Evolutionary conservation across 1,139 yeast species (phyloP), one percentile per base, ranked within the genome.

Genomic region (Citeromyces hawaiiensis): DNA sequence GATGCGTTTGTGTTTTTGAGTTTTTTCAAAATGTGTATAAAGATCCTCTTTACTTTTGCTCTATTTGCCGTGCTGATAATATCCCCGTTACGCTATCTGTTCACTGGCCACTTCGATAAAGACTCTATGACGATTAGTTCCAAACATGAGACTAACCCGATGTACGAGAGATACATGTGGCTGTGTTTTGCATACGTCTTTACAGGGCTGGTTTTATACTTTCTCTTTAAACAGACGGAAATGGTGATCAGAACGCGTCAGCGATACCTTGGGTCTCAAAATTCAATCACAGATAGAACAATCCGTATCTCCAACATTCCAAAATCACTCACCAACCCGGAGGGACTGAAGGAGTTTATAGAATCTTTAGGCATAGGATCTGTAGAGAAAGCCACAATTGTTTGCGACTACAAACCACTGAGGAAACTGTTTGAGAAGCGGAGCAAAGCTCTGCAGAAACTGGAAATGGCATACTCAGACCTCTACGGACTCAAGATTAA

Each of bases 261-360:
- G 56, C 68, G 70, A 45, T 87, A 83, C 56, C 64, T 91, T 46
- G 98, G 97, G 0, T 74, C 79, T 39, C 97, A 88, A 56, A 81
- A 83, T 55, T 80, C 96, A 3, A 70, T 91, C 38, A 87, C 97
- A 0, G 98, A 91, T 63, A 67, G 96, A 48, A 93, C 98, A 0
- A 83, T 93, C 42, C 66, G 87, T 43, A 55, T 72, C 31, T 48
- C 63, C 48, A 44, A 55, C 48, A 51, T 74, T 30, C 82, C 82
- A 1, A 60, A 57, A 38, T 54, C 59, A 37, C 52, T 73, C 44
- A 49, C 65, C 41, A 60, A 60, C 38, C 68, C 63, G 40, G 58
- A 60, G 18, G 64, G 64, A 36, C 58, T 77, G 40, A 73, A 71
- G 43, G 53, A 54, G 29, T 77, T 76, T 48, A 67, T 77, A 38